Base-by-base conservation (phyloP, 1,284 basidiomycete genomes). In the Ceratobasidium sp. region DNA sequence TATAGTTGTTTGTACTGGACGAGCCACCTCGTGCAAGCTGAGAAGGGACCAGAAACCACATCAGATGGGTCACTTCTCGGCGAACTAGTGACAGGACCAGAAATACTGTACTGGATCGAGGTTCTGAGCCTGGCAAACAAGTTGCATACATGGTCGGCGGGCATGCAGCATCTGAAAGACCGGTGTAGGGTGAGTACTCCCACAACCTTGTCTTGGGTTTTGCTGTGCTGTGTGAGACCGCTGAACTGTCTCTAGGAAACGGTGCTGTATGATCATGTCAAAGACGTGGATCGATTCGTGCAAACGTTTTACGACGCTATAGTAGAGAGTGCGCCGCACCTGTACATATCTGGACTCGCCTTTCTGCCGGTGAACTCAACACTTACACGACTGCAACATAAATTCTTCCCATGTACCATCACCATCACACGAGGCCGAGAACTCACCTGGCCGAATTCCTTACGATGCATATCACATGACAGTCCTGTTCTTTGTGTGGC, bases 31-130 rank as follows among this genome's bases (percentile, higher is more conserved):
- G 11, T 53, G 0, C 3, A 54, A 2, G 49, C 37, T 8, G 4
- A 49, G 22, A 9, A n/a, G 48, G 51, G 6, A 3, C 5, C 24
- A 22, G 7, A 19, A 1, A 31, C 14, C 8, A 8, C 1, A 31
- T 6, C 22, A 2, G 11, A 1, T 1, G 14, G 3, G 7, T 34
- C 1, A 1, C 13, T 29, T 1, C 37, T 62, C 1, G 9, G 16
- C 8, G 14, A 43, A 3, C n/a, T 75, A 5, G 16, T 75, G 22
- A 19, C 19, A 13, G 41, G 34, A 0, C 49, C 68, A 3, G 24
- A 22, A 1, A 14, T 65, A 6, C 41, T 75, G 8, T 62, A n/a
- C 34, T 75, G 74, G 74, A 39, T 75, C 13, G 74, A 75, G 34
- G 43, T 27, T 0, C 68, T 75, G 0, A 75, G 74, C 37, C 51